Evolutionary conservation across 768 basidiomycete genomes (phyloP).

Genomic region (Pisolithus orientalis): DNA sequence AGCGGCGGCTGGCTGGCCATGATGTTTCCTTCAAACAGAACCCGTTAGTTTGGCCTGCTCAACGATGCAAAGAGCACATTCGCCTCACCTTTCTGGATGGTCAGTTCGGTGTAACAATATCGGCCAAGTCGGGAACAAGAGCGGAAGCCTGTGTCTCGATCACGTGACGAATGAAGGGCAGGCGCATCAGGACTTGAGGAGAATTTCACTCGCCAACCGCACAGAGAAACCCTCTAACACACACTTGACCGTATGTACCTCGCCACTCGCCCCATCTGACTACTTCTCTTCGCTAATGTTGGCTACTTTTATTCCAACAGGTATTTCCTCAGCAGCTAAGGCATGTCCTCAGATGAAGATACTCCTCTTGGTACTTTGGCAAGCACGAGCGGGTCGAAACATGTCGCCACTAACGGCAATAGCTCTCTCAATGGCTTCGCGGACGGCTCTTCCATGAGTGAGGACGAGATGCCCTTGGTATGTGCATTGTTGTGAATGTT

Average conservation of each 20-base stretch:
- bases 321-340: constrained; percentile 21
- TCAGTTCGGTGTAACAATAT: not conserved
- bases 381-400: constrained; percentile 38
- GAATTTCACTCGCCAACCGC: constrained; percentile 19
- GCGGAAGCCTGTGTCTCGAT: not conserved
- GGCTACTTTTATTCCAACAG: constrained; percentile 4
- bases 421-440: constrained; percentile 33
- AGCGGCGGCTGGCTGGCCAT: constrained; percentile 60
- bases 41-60: constrained; percentile 7
- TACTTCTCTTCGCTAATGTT: constrained; percentile 8
- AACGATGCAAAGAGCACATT: not conserved
- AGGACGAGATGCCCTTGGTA: constrained; percentile 70
- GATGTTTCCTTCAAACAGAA: constrained; percentile 9
- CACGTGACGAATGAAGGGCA: constrained; percentile 48
- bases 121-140: constrained; percentile 7
- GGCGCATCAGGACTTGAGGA: constrained; percentile 42
- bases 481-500: constrained; percentile 17
- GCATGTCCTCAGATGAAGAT: constrained; percentile 58
- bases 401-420: constrained; percentile 40
- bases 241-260: constrained; percentile 21
- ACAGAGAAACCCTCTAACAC: constrained; percentile 22
- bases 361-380: constrained; percentile 36
- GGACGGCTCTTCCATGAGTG: constrained; percentile 50
- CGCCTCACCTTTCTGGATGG: constrained; percentile 13
- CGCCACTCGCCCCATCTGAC: constrained; percentile 20